Evolutionary conservation across 192 early-diverging fungal species (phyloP).

Genomic region (Entomortierella lignicola): DNA sequence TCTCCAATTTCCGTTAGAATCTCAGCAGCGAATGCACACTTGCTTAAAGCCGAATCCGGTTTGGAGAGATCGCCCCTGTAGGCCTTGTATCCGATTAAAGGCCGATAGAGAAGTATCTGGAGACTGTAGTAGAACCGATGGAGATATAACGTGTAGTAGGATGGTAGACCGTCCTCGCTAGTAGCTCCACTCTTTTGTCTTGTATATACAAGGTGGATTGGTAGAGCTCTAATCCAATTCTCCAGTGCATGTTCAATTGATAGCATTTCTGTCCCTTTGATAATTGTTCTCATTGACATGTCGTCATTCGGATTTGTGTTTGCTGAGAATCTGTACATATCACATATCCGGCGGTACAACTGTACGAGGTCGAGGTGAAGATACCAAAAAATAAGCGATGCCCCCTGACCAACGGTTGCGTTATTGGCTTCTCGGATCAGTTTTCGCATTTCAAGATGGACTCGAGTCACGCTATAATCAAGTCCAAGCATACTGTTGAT

Average conservation of each 20-base stretch:
- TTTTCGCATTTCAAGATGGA: conserved; percentile 19
- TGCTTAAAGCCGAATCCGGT: conserved; percentile 14
- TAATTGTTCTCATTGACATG: not conserved
- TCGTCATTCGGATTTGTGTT: not conserved
- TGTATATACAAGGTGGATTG: conserved; percentile 20
- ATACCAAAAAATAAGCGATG: conserved; percentile 44
- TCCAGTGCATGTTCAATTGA: conserved; percentile 28
- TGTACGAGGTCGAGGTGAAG: conserved; percentile 33
- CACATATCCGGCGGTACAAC: conserved; percentile 30
- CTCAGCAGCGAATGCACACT: conserved; percentile 11
- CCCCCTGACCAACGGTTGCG: conserved; percentile 8
- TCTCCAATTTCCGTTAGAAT: conserved; percentile 34
- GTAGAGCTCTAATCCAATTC: conserved; percentile 15
- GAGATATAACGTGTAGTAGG: conserved; percentile 44
- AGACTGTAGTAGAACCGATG: conserved; percentile 44
- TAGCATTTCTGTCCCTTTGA: conserved; percentile 17
- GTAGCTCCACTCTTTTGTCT: not conserved
- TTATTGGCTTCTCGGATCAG: conserved; percentile 29
- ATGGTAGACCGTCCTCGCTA: not conserved
- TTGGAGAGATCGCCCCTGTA: conserved; percentile 12
- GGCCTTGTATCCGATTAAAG: conserved; percentile 9
- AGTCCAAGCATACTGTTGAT: conserved; percentile 11
- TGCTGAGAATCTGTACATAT: conserved; percentile 19
- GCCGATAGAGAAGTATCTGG: conserved; percentile 33
- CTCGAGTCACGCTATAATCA: conserved; percentile 9